Conservation (phyloP, 371 early-diverging fungal genomes). For the Gilbertella persicaria region DNA sequence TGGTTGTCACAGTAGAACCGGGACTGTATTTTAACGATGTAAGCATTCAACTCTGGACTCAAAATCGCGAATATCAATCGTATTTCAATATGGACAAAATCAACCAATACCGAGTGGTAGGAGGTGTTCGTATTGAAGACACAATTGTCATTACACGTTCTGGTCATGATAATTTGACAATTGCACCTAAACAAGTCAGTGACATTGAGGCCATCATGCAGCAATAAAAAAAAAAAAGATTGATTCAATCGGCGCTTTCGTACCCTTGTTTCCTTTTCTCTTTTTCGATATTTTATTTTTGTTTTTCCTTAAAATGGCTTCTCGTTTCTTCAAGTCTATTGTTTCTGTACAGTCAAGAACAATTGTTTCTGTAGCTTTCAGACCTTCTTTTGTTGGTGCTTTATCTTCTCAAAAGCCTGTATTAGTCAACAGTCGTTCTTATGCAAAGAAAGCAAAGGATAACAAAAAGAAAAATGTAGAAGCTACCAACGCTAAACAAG, state of each 20-base stretch:
- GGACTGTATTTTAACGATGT: conserved; percentile 71
- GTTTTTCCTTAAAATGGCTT: conserved; percentile 7
- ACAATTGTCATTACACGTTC: conserved; percentile 72
- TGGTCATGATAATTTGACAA: conserved; percentile 75
- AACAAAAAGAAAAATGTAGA: conserved; percentile 34
- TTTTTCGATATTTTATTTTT: not conserved
- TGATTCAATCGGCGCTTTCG: too few species aligned
- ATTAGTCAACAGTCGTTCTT: conserved; percentile 16
- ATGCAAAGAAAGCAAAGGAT: conserved; percentile 40
- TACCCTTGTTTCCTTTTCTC: not conserved
- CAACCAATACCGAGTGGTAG: conserved; percentile 69
- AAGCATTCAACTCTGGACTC: conserved; percentile 45
- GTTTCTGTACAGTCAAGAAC: conserved; percentile 2
- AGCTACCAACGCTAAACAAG: conserved; percentile 29
- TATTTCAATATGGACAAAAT: conserved; percentile 73
- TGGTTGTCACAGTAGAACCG: conserved; percentile 93
- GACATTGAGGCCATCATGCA: conserved; percentile 70
- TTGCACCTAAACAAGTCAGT: conserved; percentile 66
- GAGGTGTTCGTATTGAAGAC: conserved; percentile 93
- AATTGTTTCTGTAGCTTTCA: not conserved
- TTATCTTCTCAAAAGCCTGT: conserved; percentile 11
- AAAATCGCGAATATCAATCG: conserved; percentile 48
- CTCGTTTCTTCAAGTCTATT: conserved; percentile 10
- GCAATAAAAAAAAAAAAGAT: too few species aligned
- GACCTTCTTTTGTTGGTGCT: not conserved